Conservation (phyloP, 139 green algal genomes). For the Closterium sp. region DNA sequence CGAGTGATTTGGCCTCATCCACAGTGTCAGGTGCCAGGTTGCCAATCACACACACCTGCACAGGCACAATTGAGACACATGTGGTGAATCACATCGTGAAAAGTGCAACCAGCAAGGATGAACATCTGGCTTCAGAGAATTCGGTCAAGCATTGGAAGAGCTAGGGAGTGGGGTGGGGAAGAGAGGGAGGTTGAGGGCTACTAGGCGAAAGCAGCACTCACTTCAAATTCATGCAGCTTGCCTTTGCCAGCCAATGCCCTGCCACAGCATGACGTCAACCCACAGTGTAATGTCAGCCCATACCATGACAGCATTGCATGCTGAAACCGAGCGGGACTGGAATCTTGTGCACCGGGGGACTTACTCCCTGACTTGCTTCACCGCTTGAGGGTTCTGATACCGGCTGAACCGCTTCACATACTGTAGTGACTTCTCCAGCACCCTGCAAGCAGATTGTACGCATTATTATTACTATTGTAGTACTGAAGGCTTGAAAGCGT, state of each 20-base stretch:
- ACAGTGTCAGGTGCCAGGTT: conserved; percentile 39
- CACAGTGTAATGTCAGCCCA: no score
- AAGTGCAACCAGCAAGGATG: background rate
- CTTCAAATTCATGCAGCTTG: background rate
- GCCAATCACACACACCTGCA: conserved; percentile 42
- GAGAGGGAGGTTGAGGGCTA: background rate
- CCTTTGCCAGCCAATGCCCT: background rate
- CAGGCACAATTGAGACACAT: background rate
- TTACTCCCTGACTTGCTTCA: conserved; percentile 43
- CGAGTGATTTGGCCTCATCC: conserved; percentile 40
- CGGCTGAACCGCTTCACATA: conserved; percentile 43
- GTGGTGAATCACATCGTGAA: no score
- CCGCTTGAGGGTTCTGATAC: conserved; percentile 33
- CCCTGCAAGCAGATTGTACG: conserved; percentile 1
- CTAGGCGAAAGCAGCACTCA: background rate
- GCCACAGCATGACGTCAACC: background rate
- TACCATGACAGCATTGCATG: no score
- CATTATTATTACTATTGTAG: no score
- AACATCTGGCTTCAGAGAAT: background rate
- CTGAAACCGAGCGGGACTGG: background rate
- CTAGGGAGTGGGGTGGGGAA: background rate
- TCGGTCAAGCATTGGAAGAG: background rate
- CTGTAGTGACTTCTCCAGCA: conserved; percentile 43
- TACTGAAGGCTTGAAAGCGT: background rate
- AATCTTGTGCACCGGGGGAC: background rate